Conservation (phyloP, 1,284 basidiomycete species). For the Hypsizygus ulmarius region DNA sequence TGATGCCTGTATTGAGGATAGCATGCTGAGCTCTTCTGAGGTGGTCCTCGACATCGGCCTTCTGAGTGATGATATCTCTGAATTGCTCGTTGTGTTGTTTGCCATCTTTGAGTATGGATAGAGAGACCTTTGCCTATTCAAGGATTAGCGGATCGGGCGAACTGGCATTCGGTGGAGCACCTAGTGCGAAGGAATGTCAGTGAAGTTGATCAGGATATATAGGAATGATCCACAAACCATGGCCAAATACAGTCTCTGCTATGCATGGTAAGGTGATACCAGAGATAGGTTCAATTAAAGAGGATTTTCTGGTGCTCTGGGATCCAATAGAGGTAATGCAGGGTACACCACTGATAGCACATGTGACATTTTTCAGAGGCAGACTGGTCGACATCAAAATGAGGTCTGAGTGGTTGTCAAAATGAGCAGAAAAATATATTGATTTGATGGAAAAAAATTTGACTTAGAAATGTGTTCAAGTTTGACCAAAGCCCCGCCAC, state of each 20-base stretch:
- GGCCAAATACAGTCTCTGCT: conserved; percentile 63
- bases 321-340: conserved; percentile 66
- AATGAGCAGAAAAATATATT: too few species aligned
- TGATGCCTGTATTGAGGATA: conserved; percentile 58
- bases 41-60: conserved; percentile 56
- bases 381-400: too few species aligned
- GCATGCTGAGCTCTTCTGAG: conserved; percentile 70
- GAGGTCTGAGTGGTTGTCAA: too few species aligned
- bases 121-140: conserved; percentile 65
- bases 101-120: conserved; percentile 51
- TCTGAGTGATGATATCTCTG: conserved; percentile 50
- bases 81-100: conserved; percentile 44
- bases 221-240: conserved; percentile 37
- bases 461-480: too few species aligned
- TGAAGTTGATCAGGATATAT: background rate
- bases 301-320: conserved; percentile 72
- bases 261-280: conserved; percentile 68
- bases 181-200: conserved; percentile 32
- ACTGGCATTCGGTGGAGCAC: conserved; percentile 70
- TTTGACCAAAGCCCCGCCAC: too few species aligned
- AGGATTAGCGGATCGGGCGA: conserved; percentile 39
- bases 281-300: conserved; percentile 72
- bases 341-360: too few species aligned
- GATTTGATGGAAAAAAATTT: too few species aligned
- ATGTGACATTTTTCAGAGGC: too few species aligned